Conservation (phyloP, 495 filamentous ascomycete genomes). For the Penicillium ochrochloron region DNA sequence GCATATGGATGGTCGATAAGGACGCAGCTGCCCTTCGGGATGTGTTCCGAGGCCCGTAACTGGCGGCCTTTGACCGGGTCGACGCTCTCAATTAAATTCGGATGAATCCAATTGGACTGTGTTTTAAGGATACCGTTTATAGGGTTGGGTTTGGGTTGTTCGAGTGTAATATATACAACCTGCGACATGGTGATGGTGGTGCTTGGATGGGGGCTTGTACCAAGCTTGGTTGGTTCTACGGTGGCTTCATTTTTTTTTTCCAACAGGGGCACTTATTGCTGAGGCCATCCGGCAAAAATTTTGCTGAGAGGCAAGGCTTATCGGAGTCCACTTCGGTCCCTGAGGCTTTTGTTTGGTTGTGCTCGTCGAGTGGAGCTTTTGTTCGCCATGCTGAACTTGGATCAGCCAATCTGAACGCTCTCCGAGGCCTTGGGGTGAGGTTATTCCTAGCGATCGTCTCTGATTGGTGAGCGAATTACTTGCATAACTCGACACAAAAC, state of each 20-base stretch:
- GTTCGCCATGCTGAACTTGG: slow-evolving; percentile 16
- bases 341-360: slow-evolving; percentile 17
- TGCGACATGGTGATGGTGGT: slow-evolving; percentile 30
- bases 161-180: slow-evolving; percentile 30
- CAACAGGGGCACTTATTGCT: neutral
- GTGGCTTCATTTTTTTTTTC: slow-evolving; percentile 10
- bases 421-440: slow-evolving; percentile 27
- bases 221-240: slow-evolving; percentile 6
- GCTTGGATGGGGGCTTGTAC: neutral
- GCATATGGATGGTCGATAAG: slow-evolving; percentile 43
- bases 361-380: slow-evolving; percentile 23
- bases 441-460: slow-evolving; percentile 29
- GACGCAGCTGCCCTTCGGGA: slow-evolving; percentile 37
- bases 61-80: slow-evolving; percentile 45
- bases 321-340: neutral
- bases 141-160: slow-evolving; percentile 13
- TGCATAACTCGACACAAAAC: neutral
- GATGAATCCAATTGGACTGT: slow-evolving; percentile 40
- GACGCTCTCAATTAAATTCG: slow-evolving; percentile 36
- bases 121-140: slow-evolving; percentile 21
- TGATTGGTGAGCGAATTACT: slow-evolving; percentile 19
- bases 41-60: slow-evolving; percentile 33
- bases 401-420: slow-evolving; percentile 18
- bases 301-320: slow-evolving; percentile 9
- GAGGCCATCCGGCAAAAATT: slow-evolving; percentile 17